Base-by-base conservation (phyloP, 2,329 filamentous ascomycete genomes). In the Aotearoamyces nothofagi region DNA sequence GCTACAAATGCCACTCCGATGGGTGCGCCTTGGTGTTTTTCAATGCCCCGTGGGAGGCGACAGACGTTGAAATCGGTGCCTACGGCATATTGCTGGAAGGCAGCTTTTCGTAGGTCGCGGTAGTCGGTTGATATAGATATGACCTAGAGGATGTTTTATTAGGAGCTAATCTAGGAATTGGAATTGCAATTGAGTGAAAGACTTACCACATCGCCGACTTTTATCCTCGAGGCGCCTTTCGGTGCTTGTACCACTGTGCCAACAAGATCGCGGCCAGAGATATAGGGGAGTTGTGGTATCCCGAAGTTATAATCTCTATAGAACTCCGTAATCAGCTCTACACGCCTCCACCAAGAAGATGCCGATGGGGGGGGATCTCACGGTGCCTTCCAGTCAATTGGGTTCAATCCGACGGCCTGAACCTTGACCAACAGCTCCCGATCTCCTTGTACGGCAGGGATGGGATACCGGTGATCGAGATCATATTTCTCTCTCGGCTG, bases 331-430 rank as follows among this genome's bases (percentile, higher is more conserved):
- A n/a, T n/a, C n/a, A n/a, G n/a, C n/a, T n/a, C n/a, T n/a, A n/a
- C n/a, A n/a, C n/a, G n/a, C n/a, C n/a, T n/a, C n/a, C n/a, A n/a
- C n/a, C n/a, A n/a, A n/a, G n/a, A n/a, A n/a, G n/a, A n/a, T n/a
- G n/a, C n/a, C n/a, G n/a, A n/a, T n/a, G n/a, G n/a, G n/a, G n/a
- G n/a, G n/a, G n/a, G n/a, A 1, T 78, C 58, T 42, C 53, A 77
- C 72, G 73, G 69, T 32, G 68, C 63, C 53, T 82, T 82, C 78
- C 78, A 82, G 48, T 83, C 78, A 28, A 82, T 75, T 0, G 78
- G 78, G 40, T 82, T 82, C 17, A 83, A 52, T 0, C 77, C 76
- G 40, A 79, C 24, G 12, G 29, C 32, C 15, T 61, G 54, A 2
- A 69, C 62, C 46, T 64, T 64, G 9, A 79, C 61, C 3, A 79